Evolutionary conservation across 345 rosid genomes (phyloP).

Genomic region (Ricinus communis): DNA sequence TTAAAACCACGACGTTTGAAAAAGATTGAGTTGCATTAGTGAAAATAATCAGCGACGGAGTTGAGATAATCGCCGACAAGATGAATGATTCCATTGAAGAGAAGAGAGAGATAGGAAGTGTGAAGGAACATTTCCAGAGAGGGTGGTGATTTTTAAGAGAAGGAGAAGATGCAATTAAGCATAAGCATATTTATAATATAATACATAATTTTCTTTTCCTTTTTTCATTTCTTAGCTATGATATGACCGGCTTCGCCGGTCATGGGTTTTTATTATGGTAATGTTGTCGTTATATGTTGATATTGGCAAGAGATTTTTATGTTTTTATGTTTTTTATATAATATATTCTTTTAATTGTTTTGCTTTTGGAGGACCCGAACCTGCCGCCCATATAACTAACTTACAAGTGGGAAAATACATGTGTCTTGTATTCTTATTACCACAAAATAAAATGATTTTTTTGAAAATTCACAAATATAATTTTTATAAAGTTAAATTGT

Average conservation of each 20-base stretch:
- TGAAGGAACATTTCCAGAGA: slow-evolving; percentile 48
- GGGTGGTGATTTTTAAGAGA: too few species aligned
- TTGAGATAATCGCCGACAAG: slow-evolving; percentile 26
- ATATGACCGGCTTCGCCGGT: slow-evolving; percentile 36
- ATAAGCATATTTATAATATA: too few species aligned
- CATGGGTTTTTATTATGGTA: neutral
- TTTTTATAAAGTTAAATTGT: too few species aligned
- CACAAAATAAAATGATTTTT: too few species aligned
- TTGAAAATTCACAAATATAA: too few species aligned
- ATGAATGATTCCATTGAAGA: slow-evolving; percentile 16
- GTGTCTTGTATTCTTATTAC: too few species aligned
- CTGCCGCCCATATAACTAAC: neutral
- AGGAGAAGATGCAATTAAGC: too few species aligned
- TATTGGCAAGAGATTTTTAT: slow-evolving; percentile 8
- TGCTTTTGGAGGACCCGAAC: neutral
- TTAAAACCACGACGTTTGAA: slow-evolving; percentile 18
- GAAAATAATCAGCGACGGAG: slow-evolving; percentile 6
- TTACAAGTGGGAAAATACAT: too few species aligned
- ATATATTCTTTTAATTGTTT: neutral
- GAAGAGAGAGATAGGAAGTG: slow-evolving; percentile 15
- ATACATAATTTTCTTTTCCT: too few species aligned
- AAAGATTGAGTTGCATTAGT: neutral
- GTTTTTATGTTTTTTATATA: too few species aligned
- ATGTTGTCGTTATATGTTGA: neutral
- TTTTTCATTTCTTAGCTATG: too few species aligned